Percentiles rank a stretch among this genome's conserved stretches.
Conservation (phyloP, 108 stramenopile species). For the Cyclotella sp. region DNA sequence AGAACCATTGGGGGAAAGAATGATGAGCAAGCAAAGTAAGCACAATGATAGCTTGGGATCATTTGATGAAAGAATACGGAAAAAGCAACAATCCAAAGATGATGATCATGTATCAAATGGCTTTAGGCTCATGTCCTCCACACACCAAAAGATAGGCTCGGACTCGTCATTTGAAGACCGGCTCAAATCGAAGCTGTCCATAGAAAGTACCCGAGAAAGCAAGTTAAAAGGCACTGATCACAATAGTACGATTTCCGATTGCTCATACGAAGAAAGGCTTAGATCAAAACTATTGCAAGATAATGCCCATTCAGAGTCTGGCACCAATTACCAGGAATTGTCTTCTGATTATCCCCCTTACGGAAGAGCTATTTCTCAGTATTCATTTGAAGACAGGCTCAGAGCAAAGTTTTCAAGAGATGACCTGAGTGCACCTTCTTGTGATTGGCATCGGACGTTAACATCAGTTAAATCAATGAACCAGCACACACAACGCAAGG, state of each 20-base stretch:
- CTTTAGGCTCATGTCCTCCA: too few species aligned
- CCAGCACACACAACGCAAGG: background rate
- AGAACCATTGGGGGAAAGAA: background rate
- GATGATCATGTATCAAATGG: too few species aligned
- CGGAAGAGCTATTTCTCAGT: background rate
- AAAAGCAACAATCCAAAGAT: background rate
- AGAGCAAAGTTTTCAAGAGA: background rate
- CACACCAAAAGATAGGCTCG: too few species aligned
- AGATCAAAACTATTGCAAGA: background rate
- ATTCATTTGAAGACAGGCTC: background rate
- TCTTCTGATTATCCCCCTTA: background rate
- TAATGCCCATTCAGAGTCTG: background rate
- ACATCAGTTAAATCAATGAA: background rate
- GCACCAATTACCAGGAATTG: background rate
- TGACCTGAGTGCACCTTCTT: background rate
- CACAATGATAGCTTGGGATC: background rate
- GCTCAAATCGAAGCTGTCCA: background rate
- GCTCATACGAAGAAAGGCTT: background rate
- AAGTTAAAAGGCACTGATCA: background rate
- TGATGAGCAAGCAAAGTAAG: background rate
- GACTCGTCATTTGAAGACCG: background rate
- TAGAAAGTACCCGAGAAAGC: background rate
- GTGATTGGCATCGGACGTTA: too few species aligned
- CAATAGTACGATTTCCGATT: background rate
- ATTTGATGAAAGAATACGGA: background rate